Evolutionary conservation across 1,284 basidiomycete species (phyloP), one percentile per base, ranked within the genome.

Genomic region (Trichosporon ovoides): DNA sequence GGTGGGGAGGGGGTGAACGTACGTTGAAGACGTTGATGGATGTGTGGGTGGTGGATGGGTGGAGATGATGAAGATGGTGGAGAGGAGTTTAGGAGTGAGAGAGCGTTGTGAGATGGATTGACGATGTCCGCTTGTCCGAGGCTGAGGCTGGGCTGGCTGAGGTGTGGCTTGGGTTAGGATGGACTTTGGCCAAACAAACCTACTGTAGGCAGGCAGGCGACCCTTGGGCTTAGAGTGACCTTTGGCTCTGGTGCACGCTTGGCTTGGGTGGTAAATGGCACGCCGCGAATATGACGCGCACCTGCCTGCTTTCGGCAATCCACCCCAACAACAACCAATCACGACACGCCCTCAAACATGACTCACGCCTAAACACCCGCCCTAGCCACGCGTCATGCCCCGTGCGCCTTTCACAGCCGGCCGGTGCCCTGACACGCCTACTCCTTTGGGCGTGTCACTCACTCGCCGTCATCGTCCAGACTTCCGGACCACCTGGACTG

Each of bases 1-100:
- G 37, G 34, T 46, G 38, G 11, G 35, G 31, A 33, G 20, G 18
- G 16, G 52, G 9, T 14, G 36, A 7, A 34, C 20, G 36, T 38
- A 40, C 22, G 33, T 43, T 36, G 53, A 24, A 18, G 55, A 6
- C 24, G 28, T 16, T 16, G 43, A 28, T 60, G 55, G 53, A 48
- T 59, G 58, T 18, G 36, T 55, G 53, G 48, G 46, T n/a, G 43
- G n/a, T 28, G 22, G 43, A 48, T 31, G 22, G 38, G 18, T 28
- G 38, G 22, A 43, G 37, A 10, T 22, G 46, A 31, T 19, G 20
- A 31, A 12, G 20, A n/a, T n/a, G n/a, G n/a, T n/a, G n/a, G n/a
- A n/a, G n/a, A n/a, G n/a, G n/a, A n/a, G n/a, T n/a, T n/a, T n/a
- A n/a, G n/a, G n/a, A n/a, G n/a, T n/a, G n/a, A n/a, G n/a, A n/a